Base-by-base conservation (phyloP, 805 yeast species). In the Saturnispora dispora region DNA sequence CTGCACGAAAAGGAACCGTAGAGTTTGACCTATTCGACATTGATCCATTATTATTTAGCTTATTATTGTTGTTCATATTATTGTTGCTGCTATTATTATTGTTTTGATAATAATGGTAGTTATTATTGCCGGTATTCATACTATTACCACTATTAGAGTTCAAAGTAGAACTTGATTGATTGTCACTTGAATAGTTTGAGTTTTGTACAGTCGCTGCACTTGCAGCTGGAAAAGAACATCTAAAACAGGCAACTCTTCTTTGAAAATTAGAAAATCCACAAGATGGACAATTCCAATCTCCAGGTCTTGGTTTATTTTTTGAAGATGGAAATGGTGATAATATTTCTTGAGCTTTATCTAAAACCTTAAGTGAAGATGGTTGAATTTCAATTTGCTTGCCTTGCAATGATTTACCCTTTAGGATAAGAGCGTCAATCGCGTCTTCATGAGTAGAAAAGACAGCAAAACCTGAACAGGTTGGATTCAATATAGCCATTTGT, bases 231-330 rank as follows among this genome's bases (percentile, higher is more conserved):
- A 85, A 88, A 2, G 91, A 83, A 64, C 97, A 90, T 56, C 96
- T 75, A 73, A 90, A 88, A 67, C 97, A 90, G 2, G 95, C 95
- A 2, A 95, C 85, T 67, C 97, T 77, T 61, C 96, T 78, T 68
- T 90, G 97, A 69, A 90, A 90, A 67, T 90, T 90, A 23, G 95
- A 86, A 62, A 90, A 90, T 1, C 96, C 96, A 73, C 97, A 90
- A 6, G 90, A 82, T 25, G 96, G 96, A 67, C 97, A 90, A n/a
- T 86, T 87, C 97, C 97, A 90, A 65, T 90, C 97, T 20, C 97
- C 97, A 0, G 97, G 97, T 62, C 97, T 75, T 22, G 96, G 96
- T 60, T 93, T 76, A 67, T 90, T 89, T 55, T 79, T 78, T 58
- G 88, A 85, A 35, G 82, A 77, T 15, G 96, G 96, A 69, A 90